Percentiles rank a stretch among this genome's conserved stretches.
phyloP scores from a whole-genome alignment of 805 yeast species.

The Metschnikowia borealis region DNA sequence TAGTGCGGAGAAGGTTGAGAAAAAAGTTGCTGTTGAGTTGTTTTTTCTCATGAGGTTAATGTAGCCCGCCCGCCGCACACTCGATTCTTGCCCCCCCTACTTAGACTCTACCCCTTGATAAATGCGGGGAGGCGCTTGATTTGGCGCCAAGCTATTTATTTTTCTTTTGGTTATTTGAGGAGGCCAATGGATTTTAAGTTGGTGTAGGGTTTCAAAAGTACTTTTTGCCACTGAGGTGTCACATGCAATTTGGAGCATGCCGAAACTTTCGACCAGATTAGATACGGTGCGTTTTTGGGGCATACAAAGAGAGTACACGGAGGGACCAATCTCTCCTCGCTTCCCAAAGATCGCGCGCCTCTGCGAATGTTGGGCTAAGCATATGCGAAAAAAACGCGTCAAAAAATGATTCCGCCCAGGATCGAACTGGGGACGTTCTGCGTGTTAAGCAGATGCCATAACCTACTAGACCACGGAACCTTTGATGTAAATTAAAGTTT shows the following conservation, averaged over 20 bases:
- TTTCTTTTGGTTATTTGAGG: neutral
- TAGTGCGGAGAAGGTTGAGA: constrained; percentile 12
- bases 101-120: neutral
- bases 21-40: constrained; percentile 11
- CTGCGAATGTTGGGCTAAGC: constrained; percentile 8
- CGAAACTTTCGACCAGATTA: neutral
- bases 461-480: constrained; percentile 93
- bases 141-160: neutral
- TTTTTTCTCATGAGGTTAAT: constrained; percentile 1
- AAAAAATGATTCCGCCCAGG: constrained; percentile 93
- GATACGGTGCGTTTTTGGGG: neutral
- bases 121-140: neutral
- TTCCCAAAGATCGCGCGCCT: neutral
- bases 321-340: neutral
- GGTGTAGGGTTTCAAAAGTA: no score
- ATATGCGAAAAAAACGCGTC: neutral
- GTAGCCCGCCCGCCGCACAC: neutral
- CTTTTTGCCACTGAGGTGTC: neutral
- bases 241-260: neutral
- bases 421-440: constrained; percentile 99
- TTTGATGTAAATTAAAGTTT: neutral
- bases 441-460: constrained; percentile 99
- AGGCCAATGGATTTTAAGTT: no score
- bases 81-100: neutral
- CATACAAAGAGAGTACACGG: neutral